Evolutionary conservation across 169 alveolate species (phyloP), one percentile per base, ranked within the genome.

Genomic region (Plasmodium blacklocki): DNA sequence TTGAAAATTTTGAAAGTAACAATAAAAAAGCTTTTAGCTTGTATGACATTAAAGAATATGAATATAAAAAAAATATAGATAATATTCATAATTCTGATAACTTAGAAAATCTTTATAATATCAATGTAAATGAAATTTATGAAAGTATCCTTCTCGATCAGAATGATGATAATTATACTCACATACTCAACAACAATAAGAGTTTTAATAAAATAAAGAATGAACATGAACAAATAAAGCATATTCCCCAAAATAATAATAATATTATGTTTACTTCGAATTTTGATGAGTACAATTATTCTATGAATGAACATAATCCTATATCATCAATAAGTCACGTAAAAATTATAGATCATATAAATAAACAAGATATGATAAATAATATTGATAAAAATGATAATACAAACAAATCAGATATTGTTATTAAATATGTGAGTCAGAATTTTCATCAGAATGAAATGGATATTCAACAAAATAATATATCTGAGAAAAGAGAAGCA

Each of bases 91-190:
- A 39, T 39, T 9, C 47, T 39, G 47, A 39, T 5, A 5, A 39
- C 9, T 39, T 59, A 59, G 73, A 74, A 12, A 59, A 74, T 74
- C 18, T 74, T 14, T 74, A 59, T 52, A 29, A 43, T 21, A 12
- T 74, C 23, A 60, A 74, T 64, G 52, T 74, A 59, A 74, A 59
- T 59, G 74, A 74, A 32, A 58, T 74, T 74, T 74, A 74, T 60
- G 62, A 29, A 59, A 74, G 73, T 23, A 74, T 59, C 39, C 58
- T 74, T 3, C 73, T 50, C 12, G 64, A 73, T 39, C 72, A 73
- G 23, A 43, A 50, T 32, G 73, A 74, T 4, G 52, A 21, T 12
- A 14, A 15, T 18, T 14, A 15, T 18, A 21, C 15, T n/a, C 8
- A 47, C 19, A 21, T 66, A n/a, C 39, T 58, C 32, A 18, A 18